Base-by-base conservation (phyloP, 2,329 filamentous ascomycete species). In the Cryphonectria naterciae region DNA sequence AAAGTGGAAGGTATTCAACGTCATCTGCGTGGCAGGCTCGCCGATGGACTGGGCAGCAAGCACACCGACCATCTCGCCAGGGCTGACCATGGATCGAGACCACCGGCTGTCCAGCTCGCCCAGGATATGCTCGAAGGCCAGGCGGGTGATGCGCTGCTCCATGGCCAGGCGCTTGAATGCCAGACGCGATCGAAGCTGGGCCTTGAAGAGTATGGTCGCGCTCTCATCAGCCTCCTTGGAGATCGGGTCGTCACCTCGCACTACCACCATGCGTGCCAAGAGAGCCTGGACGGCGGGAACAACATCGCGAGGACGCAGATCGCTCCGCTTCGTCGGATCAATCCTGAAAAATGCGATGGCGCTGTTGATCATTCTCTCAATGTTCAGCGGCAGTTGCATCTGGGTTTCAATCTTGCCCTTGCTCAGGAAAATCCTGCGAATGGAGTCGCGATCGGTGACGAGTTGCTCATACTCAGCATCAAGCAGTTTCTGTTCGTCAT, bases 21-120 rank as follows among this genome's bases (percentile, higher is more conserved):
- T 99, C 96, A 99, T 99, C 86, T 99, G 96, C 1, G 96, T 99
- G 32, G 96, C 97, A 56, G 96, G 96, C 82, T 99, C 96, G 84
- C 96, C 96, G 79, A 99, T 99, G 43, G 96, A 99, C 83, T 99
- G 96, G 8, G 97, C 96, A 74, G 96, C 96, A 77, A 99, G 85
- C 32, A 99, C 96, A 84, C 96, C 96, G 70, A 99, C 96, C 96
- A 99, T 99, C 80, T 99, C 97, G 79, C 97, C 96, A 64, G 96
- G 95, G 76, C 91, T 93, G 73, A 97, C 95, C 76, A 93, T 90
- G 63, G 95, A 89, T 77, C 92, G 91, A 49, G 93, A 89, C 88
- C 97, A 99, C 73, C 94, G 90, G 78, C 89, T 94, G 82, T 97
- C 93, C 56, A 99, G 85, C 76, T 97, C 95, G 75, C 96, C 96